Evolutionary conservation across 768 basidiomycete genomes (phyloP), one percentile per base, ranked within the genome.

Genomic region (Boletus edulis): DNA sequence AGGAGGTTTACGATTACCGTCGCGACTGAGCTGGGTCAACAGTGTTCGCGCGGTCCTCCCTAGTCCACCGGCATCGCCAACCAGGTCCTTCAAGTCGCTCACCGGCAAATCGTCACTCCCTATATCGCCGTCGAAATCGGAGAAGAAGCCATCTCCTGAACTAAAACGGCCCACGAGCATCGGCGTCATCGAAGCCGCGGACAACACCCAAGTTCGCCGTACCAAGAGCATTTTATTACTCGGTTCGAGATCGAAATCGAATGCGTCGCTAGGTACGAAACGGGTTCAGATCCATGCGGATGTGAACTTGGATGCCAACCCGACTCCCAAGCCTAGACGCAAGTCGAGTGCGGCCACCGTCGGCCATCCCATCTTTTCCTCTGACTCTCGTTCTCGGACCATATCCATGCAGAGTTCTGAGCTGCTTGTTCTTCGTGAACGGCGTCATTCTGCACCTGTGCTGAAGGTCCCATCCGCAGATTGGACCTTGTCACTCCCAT

Each of bases 151-250:
- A 2, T 22, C 61, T 7, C 45, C 27, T 5, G 57, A 50, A 41
- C 57, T 63, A 1, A 65, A 60, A 46, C 58, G 67, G 17, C 69
- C 70, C 0, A 60, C 55, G 9, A 72, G 70, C 48, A 58, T 70
- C 41, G 60, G 70, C 3, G 61, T 70, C n/a, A 61, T 72, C 11
- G 70, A 70, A 39, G 70, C 68, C 41, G 64, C 68, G 18, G 68
- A 66, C 27, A 56, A 61, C 13, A 47, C 44, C 1, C 59, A 63
- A 11, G 63, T 64, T n/a, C 64, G 64, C 27, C 60, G 66, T 17
- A 70, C 70, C 29, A 70, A 70, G 38, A 70, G 69, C 48, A 70
- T 72, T 1, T 18, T 72, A 0, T n/a, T 72, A n/a, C 63, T 70
- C 1, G 62, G 66, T 13, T 60, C 70, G 34, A 52, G 56, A 51